phyloP scores from a whole-genome alignment of 495 filamentous ascomycete species.

The Neurospora cerealis region DNA sequence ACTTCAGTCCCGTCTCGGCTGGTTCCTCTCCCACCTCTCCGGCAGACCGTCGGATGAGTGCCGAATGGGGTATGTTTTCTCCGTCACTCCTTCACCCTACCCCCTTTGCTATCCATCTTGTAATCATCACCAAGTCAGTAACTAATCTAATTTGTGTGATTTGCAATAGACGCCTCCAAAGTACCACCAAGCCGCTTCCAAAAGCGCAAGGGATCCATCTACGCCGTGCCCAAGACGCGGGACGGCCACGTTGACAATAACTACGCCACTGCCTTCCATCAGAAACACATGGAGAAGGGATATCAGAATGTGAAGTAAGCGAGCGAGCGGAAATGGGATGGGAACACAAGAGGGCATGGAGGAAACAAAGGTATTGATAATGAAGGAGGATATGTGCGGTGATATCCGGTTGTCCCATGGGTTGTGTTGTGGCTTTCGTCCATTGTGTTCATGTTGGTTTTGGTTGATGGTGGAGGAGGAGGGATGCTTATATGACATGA shows the following conservation, averaged over 20 bases:
- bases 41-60: slow-evolving; percentile 14
- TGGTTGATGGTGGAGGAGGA: neutral
- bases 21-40: neutral
- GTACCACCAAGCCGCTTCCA: slow-evolving; percentile 52
- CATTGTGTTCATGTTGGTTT: neutral
- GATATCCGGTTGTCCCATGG: neutral
- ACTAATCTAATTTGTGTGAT: no score
- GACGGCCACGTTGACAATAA: slow-evolving; percentile 48
- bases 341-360: neutral
- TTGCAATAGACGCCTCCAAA: slow-evolving; percentile 41
- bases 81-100: no score
- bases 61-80: slow-evolving; percentile 34
- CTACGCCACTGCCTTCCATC: slow-evolving; percentile 32
- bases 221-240: slow-evolving; percentile 45
- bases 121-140: no score
- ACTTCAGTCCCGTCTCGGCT: neutral
- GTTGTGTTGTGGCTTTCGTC: neutral
- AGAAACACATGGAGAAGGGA: slow-evolving; percentile 28
- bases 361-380: neutral
- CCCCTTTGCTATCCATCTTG: no score
- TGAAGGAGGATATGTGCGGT: neutral
- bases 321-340: neutral
- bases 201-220: slow-evolving; percentile 53
- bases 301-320: slow-evolving; percentile 1
- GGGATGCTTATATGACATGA: neutral